phyloP scores from a whole-genome alignment of 2,329 filamentous ascomycete genomes.

The Orbilia blumenaviensis region DNA sequence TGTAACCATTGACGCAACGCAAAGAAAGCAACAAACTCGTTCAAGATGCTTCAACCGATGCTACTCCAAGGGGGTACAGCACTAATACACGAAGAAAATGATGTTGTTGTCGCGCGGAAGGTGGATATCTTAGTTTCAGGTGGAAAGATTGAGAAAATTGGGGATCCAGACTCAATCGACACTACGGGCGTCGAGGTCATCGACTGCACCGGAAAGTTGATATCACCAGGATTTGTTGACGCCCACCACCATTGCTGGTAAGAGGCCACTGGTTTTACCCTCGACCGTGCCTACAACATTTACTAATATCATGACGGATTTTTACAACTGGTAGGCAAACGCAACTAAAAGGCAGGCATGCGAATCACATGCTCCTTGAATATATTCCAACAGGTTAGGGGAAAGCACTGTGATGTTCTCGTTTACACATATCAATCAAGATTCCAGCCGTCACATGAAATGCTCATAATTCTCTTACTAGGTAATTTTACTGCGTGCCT shows the following conservation, averaged over 20 bases:
- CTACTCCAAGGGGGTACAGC: slow-evolving; percentile 30
- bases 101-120: slow-evolving; percentile 5
- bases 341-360: slow-evolving; percentile 61
- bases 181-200: slow-evolving; percentile 58
- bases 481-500: slow-evolving; percentile 60
- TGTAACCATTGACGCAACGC: slow-evolving; percentile 2
- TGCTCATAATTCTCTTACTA: slow-evolving; percentile 40
- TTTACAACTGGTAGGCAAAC: slow-evolving; percentile 59
- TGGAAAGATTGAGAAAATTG: slow-evolving; percentile 26
- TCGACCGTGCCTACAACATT: too few species aligned
- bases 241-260: slow-evolving; percentile 64
- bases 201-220: slow-evolving; percentile 62
- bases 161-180: slow-evolving; percentile 29
- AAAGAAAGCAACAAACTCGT: background rate
- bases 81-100: slow-evolving; percentile 32
- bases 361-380: slow-evolving; percentile 62
- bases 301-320: slow-evolving; percentile 51
- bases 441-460: slow-evolving; percentile 21
- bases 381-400: slow-evolving; percentile 61
- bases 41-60: slow-evolving; percentile 6
- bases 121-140: slow-evolving; percentile 17
- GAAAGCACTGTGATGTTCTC: slow-evolving; percentile 1
- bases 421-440: background rate
- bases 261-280: background rate
- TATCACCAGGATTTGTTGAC: slow-evolving; percentile 63